phyloP scores from a whole-genome alignment of 345 rosid genomes.

The Populus davidiana region DNA sequence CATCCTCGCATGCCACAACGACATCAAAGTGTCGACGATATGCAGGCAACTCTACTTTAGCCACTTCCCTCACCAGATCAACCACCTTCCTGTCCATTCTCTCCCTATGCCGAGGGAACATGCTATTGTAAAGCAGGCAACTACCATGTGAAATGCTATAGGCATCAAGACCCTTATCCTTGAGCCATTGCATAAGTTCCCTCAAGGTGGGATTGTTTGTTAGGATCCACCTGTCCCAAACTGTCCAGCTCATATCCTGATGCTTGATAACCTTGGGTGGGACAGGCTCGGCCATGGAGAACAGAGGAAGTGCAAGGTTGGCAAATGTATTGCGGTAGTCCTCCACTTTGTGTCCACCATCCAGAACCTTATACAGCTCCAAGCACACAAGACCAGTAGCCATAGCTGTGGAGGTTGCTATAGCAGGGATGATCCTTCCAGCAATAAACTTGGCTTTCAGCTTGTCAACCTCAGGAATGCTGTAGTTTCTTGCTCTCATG shows the following conservation, averaged over 20 bases:
- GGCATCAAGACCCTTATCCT: slow-evolving; percentile 70
- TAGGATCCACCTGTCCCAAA: slow-evolving; percentile 94
- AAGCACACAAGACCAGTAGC: slow-evolving; percentile 96
- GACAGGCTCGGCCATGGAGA: slow-evolving; percentile 97
- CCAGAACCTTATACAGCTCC: slow-evolving; percentile 90
- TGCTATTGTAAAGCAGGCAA: slow-evolving; percentile 73
- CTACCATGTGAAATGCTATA: slow-evolving; percentile 96
- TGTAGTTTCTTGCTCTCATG: slow-evolving; percentile 99
- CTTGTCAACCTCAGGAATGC: slow-evolving; percentile 94
- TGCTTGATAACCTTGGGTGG: slow-evolving; percentile 87
- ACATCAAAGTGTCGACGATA: slow-evolving; percentile 75
- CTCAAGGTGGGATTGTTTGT: slow-evolving; percentile 63
- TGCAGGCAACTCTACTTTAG: slow-evolving; percentile 70
- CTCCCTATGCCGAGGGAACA: slow-evolving; percentile 81
- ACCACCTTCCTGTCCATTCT: slow-evolving; percentile 76
- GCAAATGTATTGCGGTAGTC: slow-evolving; percentile 97
- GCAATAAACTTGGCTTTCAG: slow-evolving; percentile 98
- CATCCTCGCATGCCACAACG: slow-evolving; percentile 91
- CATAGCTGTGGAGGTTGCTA: slow-evolving; percentile 96
- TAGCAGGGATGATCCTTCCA: slow-evolving; percentile 98
- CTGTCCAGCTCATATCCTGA: slow-evolving; percentile 88
- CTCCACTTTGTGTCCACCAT: slow-evolving; percentile 69
- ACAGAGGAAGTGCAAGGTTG: slow-evolving; percentile 86
- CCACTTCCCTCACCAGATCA: slow-evolving; percentile 84
- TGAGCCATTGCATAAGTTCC: slow-evolving; percentile 77